These are phyloP conservation scores for Comarum palustre DNA, from an alignment of 306 rosid genomes.

Conservation along the genomic window DNA sequence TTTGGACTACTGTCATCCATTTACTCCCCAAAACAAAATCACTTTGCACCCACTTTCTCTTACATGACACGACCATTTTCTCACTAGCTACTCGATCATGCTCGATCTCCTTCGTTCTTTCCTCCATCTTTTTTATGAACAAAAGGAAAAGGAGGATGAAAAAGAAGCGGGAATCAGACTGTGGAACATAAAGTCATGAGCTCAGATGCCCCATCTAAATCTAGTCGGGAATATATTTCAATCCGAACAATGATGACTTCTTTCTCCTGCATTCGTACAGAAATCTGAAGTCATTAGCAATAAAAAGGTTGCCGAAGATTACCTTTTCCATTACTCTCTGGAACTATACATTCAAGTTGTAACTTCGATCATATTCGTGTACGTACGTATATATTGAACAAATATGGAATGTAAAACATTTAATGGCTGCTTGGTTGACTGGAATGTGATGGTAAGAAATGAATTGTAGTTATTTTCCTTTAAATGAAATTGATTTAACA, in stretches of 20 bases:
- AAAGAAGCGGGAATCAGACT: slow-evolving; percentile 30
- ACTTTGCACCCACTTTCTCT: slow-evolving; percentile 67
- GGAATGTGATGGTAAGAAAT: too few relatives aligned
- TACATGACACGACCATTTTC: slow-evolving; percentile 64
- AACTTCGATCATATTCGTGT: background rate
- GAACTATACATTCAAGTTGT: background rate
- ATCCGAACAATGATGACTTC: slow-evolving; percentile 54
- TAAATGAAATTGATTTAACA: too few relatives aligned
- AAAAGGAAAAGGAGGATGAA: slow-evolving; percentile 27
- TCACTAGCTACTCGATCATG: slow-evolving; percentile 49
- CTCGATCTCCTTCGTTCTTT: slow-evolving; percentile 34
- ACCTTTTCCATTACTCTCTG: background rate
- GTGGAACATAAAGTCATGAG: slow-evolving; percentile 47
- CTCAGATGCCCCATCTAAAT: slow-evolving; percentile 46
- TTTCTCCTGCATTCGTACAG: slow-evolving; percentile 28
- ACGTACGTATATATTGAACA: too few relatives aligned
- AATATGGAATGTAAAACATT: too few relatives aligned
- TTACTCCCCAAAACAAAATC: slow-evolving; percentile 33
- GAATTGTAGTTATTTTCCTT: too few relatives aligned
- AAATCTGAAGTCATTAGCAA: slow-evolving; percentile 35
- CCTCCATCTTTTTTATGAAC: slow-evolving; percentile 33
- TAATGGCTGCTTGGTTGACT: too few relatives aligned
- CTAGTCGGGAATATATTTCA: slow-evolving; percentile 57
- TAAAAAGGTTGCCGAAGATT: slow-evolving; percentile 19
- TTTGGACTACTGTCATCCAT: slow-evolving; percentile 79